Evolutionary conservation across 495 filamentous ascomycete genomes (phyloP).

Genomic region (Aspergillus leporis): DNA sequence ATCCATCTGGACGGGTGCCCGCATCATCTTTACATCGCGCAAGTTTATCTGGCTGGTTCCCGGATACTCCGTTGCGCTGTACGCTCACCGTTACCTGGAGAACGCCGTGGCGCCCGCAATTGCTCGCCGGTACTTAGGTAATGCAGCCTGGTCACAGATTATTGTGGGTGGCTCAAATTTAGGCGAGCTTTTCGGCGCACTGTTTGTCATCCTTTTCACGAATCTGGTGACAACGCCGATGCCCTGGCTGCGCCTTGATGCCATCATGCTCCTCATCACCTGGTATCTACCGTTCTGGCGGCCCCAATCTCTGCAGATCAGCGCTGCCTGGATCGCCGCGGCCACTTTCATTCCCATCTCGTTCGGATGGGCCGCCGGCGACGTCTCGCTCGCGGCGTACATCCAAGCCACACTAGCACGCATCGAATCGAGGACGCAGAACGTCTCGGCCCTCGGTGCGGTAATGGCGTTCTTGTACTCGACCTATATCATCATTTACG

Average conservation of each 20-base stretch:
- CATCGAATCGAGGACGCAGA: constrained; percentile 33
- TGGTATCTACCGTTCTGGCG: constrained; percentile 42
- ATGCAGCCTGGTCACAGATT: constrained; percentile 46
- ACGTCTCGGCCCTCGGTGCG: constrained; percentile 46
- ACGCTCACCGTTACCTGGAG: constrained; percentile 48
- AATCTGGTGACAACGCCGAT: constrained; percentile 43
- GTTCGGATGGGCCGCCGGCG: constrained; percentile 49
- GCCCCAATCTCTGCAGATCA: constrained; percentile 24
- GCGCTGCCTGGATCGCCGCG: constrained; percentile 42
- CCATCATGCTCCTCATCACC: constrained; percentile 28
- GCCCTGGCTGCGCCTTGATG: constrained; percentile 45
- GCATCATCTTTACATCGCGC: constrained; percentile 42
- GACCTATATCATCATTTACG: constrained; percentile 45
- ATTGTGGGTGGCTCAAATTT: constrained; percentile 47
- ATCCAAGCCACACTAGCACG: constrained; percentile 43
- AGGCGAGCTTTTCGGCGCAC: constrained; percentile 44
- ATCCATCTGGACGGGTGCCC: constrained; percentile 39
- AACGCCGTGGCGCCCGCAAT: constrained; percentile 41
- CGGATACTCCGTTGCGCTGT: constrained; percentile 44
- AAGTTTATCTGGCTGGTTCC: constrained; percentile 48
- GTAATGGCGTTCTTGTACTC: constrained; percentile 51
- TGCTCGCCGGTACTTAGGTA: constrained; percentile 38
- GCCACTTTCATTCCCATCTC: constrained; percentile 45
- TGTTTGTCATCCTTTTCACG: constrained; percentile 44
- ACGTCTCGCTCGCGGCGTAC: constrained; percentile 46